These are phyloP conservation scores for Clathrus columnatus DNA, from an alignment of 768 basidiomycete species.

Conservation along the genomic window DNA sequence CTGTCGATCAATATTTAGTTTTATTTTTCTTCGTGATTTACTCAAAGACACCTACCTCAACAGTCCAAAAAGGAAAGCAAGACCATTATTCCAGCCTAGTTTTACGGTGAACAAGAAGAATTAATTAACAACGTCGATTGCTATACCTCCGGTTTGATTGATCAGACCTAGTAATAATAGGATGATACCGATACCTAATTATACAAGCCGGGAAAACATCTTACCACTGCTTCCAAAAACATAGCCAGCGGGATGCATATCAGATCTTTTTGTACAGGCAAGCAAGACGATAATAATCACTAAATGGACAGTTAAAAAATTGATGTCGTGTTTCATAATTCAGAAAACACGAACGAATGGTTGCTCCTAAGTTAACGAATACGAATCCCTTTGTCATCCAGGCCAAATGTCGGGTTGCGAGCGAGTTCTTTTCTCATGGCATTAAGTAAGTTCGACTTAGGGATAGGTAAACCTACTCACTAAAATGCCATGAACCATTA, in stretches of 20 bases:
- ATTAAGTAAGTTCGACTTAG: not conserved
- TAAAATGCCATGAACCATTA: slow-evolving; percentile 69
- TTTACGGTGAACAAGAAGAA: not conserved
- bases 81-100: slow-evolving; percentile 54
- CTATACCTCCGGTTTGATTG: slow-evolving; percentile 61
- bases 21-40: not conserved
- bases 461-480: slow-evolving; percentile 25
- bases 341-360: slow-evolving; percentile 39
- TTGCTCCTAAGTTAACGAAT: slow-evolving; percentile 80
- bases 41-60: slow-evolving; percentile 28
- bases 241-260: slow-evolving; percentile 76
- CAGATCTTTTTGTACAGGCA: slow-evolving; percentile 57
- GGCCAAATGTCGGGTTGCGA: slow-evolving; percentile 69
- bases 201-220: not conserved
- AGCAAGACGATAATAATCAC: slow-evolving; percentile 82
- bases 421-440: slow-evolving; percentile 40
- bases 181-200: not conserved
- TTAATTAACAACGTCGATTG: not conserved
- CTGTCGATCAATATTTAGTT: slow-evolving; percentile 15
- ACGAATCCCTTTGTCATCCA: slow-evolving; percentile 69
- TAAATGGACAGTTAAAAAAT: slow-evolving; percentile 18
- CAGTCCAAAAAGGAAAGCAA: slow-evolving; percentile 79
- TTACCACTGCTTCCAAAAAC: slow-evolving; percentile 55
- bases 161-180: slow-evolving; percentile 38
- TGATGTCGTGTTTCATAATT: not conserved